Conservation (phyloP, 371 early-diverging fungal genomes). For the Haplosporangium sp. region DNA sequence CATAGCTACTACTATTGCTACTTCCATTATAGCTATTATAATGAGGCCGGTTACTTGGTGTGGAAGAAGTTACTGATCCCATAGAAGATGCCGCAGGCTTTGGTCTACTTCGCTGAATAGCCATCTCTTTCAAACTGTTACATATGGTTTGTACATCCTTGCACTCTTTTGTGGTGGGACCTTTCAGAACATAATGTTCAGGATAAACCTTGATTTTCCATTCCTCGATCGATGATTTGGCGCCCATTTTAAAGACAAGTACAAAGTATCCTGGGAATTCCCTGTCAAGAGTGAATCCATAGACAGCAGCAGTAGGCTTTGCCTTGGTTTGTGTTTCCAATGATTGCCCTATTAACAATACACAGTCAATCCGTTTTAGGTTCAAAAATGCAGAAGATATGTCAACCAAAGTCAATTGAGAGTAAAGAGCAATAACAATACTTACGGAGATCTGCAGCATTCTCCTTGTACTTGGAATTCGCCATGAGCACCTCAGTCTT, state of each 20-base stretch:
- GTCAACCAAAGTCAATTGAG: not conserved
- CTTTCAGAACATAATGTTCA: conserved; percentile 40
- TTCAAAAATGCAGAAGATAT: not conserved
- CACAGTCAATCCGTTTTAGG: not conserved
- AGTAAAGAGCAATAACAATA: not conserved
- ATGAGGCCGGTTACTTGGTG: conserved; percentile 25
- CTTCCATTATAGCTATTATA: conserved; percentile 42
- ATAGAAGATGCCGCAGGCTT: conserved; percentile 23
- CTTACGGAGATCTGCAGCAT: conserved; percentile 37
- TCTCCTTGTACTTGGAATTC: conserved; percentile 70
- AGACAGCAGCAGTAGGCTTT: conserved; percentile 46
- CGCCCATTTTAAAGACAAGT: conserved; percentile 46
- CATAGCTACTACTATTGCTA: conserved; percentile 21
- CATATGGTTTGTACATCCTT: conserved; percentile 29
- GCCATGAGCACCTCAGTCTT: conserved; percentile 75
- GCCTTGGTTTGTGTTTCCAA: conserved; percentile 53
- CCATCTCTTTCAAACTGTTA: conserved; percentile 49
- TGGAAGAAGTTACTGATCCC: conserved; percentile 11
- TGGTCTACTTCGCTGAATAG: conserved; percentile 34
- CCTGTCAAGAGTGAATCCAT: conserved; percentile 50
- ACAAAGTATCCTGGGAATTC: conserved; percentile 49
- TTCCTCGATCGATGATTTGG: conserved; percentile 37
- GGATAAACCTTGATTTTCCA: conserved; percentile 47
- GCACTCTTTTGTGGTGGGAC: conserved; percentile 44
- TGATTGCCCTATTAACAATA: conserved; percentile 19